phyloP scores from a whole-genome alignment of 306 rosid genomes.

The Trifolium fragiferum region DNA sequence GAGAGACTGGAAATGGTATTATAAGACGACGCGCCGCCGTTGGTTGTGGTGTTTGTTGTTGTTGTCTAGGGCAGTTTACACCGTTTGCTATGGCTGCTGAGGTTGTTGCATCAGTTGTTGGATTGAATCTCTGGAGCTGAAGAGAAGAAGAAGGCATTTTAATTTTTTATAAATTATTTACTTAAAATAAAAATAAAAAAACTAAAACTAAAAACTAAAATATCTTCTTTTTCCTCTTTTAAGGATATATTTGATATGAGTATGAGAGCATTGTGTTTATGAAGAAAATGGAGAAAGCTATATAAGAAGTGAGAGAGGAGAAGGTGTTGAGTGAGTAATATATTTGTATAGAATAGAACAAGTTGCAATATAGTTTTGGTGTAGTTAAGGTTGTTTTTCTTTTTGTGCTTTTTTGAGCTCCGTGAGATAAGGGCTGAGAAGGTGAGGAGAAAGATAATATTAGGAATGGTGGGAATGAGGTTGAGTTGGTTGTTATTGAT shows the following conservation, averaged over 20 bases:
- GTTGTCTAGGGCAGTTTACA: constrained; percentile 45
- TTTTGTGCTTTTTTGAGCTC: neutral
- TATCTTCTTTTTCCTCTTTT: neutral
- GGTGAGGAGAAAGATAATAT: neutral
- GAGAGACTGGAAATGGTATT: constrained; percentile 3
- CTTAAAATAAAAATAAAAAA: too few species aligned
- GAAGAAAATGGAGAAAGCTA: constrained; percentile 33
- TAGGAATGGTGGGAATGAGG: neutral
- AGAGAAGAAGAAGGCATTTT: constrained; percentile 47
- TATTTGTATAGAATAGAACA: constrained; percentile 48
- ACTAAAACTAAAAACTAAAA: neutral
- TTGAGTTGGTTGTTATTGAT: constrained; percentile 20
- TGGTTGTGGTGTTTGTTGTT: too few species aligned
- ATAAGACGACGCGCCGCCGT: constrained; percentile 26
- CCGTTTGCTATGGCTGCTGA: constrained; percentile 42
- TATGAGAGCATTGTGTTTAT: neutral
- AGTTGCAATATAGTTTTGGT: constrained; percentile 48
- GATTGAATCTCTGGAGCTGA: constrained; percentile 49
- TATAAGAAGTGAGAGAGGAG: too few species aligned
- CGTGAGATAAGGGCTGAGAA: neutral
- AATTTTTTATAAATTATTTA: neutral
- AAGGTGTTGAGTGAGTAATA: constrained; percentile 11
- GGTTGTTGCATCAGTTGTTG: constrained; percentile 36
- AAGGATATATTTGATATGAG: neutral
- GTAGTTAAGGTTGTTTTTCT: constrained; percentile 14